Evolutionary conservation across 768 basidiomycete genomes (phyloP).

Genomic region (Gautieria morchelliformis): DNA sequence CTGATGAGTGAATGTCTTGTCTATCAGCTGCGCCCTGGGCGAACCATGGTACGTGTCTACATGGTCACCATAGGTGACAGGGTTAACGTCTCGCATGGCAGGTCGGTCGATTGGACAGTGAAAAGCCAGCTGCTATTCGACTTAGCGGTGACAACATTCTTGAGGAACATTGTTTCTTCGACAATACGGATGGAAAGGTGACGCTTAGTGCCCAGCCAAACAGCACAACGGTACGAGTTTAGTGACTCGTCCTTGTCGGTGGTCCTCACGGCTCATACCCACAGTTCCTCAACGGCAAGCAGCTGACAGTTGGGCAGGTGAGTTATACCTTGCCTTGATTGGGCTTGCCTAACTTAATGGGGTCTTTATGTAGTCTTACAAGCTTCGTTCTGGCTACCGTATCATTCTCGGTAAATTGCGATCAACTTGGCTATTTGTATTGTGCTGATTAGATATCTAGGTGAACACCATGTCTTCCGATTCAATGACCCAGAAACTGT

Average conservation of each 20-base stretch:
- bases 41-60: slow-evolving; percentile 49
- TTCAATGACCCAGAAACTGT: slow-evolving; percentile 96
- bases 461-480: slow-evolving; percentile 95
- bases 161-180: slow-evolving; percentile 88
- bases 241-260: slow-evolving; percentile 17
- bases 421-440: not conserved
- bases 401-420: slow-evolving; percentile 79
- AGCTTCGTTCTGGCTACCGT: slow-evolving; percentile 88
- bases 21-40: slow-evolving; percentile 84
- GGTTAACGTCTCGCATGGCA: slow-evolving; percentile 17
- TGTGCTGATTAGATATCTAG: slow-evolving; percentile 26
- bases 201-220: slow-evolving; percentile 69
- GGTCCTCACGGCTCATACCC: slow-evolving; percentile 7
- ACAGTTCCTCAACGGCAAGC: slow-evolving; percentile 91
- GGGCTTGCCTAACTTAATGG: slow-evolving; percentile 1
- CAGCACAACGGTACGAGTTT: slow-evolving; percentile 58
- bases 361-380: slow-evolving; percentile 43
- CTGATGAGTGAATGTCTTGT: slow-evolving; percentile 94
- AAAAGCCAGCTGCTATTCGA: slow-evolving; percentile 76
- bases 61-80: slow-evolving; percentile 1
- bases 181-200: slow-evolving; percentile 79
- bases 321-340: slow-evolving; percentile 14
- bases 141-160: slow-evolving; percentile 88
- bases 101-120: slow-evolving; percentile 84
- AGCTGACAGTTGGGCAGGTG: slow-evolving; percentile 69